Evolutionary conservation across 1,284 basidiomycete genomes (phyloP).

Genomic region (Ustilago crameri): DNA sequence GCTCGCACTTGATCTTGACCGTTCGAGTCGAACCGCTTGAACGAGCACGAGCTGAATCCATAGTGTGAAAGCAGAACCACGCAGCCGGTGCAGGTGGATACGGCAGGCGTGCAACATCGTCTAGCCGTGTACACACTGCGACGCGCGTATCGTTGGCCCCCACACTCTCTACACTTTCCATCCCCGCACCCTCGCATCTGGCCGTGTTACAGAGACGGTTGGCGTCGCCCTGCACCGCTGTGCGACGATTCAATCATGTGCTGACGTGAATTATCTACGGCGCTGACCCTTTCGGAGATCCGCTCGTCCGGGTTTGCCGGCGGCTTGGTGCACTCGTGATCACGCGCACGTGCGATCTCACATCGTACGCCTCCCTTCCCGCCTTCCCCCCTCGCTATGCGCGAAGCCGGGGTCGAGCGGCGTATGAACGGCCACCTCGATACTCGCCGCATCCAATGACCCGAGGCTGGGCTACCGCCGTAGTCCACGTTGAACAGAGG

Average conservation of each 20-base stretch:
- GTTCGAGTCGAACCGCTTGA: conserved; percentile 5
- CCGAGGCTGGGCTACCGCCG: conserved; percentile 8
- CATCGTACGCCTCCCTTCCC: conserved; percentile 15
- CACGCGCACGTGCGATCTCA: conserved; percentile 15
- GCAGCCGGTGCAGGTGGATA: conserved; percentile 25
- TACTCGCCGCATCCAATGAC: neutral
- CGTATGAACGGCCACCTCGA: conserved; percentile 14
- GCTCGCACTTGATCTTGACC: neutral
- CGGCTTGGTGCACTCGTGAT: conserved; percentile 18
- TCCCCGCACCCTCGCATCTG: neutral
- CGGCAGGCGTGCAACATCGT: conserved; percentile 16
- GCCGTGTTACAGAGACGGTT: neutral
- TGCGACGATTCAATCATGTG: conserved; percentile 18
- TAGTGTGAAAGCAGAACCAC: conserved; percentile 19
- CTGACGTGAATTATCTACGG: conserved; percentile 19
- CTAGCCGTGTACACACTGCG: conserved; percentile 16
- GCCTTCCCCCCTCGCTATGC: neutral
- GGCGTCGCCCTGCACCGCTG: conserved; percentile 7
- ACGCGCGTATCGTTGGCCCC: conserved; percentile 15
- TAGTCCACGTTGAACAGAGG: conserved; percentile 17
- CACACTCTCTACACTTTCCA: neutral
- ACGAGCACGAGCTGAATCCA: conserved; percentile 27
- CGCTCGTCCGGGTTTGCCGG: conserved; percentile 11
- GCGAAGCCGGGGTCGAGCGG: conserved; percentile 13
- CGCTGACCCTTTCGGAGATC: conserved; percentile 7